Evolutionary conservation across 306 rosid species (phyloP).

Genomic region (Acacia crassicarpa): DNA sequence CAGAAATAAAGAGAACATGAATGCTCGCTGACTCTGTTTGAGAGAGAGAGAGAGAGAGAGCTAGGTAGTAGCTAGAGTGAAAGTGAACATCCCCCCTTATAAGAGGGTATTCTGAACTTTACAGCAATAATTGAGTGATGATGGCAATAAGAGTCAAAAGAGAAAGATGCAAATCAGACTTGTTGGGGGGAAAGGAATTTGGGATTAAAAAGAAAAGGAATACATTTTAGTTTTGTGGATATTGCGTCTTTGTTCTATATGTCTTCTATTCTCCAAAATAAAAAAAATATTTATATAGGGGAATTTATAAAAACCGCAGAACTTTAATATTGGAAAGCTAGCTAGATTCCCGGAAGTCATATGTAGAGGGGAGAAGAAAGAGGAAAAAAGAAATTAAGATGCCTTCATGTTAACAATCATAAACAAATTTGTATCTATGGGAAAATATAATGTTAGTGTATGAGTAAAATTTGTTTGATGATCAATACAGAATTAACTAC

Average conservation of each 20-base stretch:
- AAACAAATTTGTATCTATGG: neutral
- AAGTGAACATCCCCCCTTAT: slow-evolving; percentile 23
- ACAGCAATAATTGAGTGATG: slow-evolving; percentile 40
- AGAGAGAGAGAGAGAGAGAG: neutral
- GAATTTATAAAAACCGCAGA: neutral
- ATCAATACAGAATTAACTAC: neutral
- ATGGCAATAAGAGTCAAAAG: slow-evolving; percentile 33
- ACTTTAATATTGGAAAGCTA: slow-evolving; percentile 27
- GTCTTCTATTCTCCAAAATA: neutral
- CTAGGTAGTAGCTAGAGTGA: neutral
- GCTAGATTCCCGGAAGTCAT: slow-evolving; percentile 41
- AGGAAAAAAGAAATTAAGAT: neutral
- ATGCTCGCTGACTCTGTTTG: slow-evolving; percentile 31
- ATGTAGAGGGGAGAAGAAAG: neutral
- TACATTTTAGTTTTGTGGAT: neutral
- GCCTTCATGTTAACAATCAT: slow-evolving; percentile 8
- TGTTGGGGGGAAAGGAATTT: slow-evolving; percentile 21
- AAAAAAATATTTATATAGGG: neutral
- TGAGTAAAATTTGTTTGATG: neutral
- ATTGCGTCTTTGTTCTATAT: slow-evolving; percentile 3
- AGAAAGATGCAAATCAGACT: slow-evolving; percentile 3
- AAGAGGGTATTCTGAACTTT: slow-evolving; percentile 28
- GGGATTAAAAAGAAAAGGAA: neutral
- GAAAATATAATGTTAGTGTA: neutral
- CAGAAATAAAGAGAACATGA: slow-evolving; percentile 30